Evolutionary conservation across 495 filamentous ascomycete genomes (phyloP), one percentile per base, ranked within the genome.

Genomic region (Cudoniella acicularis): DNA sequence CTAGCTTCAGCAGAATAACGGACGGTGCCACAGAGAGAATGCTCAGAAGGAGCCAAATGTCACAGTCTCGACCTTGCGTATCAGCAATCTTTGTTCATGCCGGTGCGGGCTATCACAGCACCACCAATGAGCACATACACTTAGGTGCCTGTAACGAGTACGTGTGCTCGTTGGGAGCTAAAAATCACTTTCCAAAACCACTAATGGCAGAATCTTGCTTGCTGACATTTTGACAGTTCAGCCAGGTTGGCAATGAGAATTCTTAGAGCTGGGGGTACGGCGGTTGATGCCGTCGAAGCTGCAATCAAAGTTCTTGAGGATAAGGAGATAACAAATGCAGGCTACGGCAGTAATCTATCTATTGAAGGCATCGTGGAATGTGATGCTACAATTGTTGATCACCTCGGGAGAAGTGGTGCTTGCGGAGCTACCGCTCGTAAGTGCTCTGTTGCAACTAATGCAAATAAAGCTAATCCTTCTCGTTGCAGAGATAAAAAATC

Each of bases 331-430:
- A 98, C 95, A 21, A 98, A 98, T 71, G 87, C 92, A 16, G 94
- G 95, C 16, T 97, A 87, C 64, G 95, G 95, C 27, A 98, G 95
- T 74, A 98, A 98, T 66, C 73, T 97, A n/a, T 83, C 87, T 48
- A 86, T 92, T 51, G 87, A 97, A 62, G 94, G 94, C 2, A 82
- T 84, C 16, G 94, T 96, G 22, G 95, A 98, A 68, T 91, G 92
- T 65, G 94, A 98, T 73, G 95, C 94, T 30, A 89, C 89, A 0
- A 83, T 98, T 40, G 86, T 98, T 40, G 92, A 98, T 66, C 90
- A 97, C 66, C 76, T 84, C 47, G 94, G 94, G 10, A 84, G 91
- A 64, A 97, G 92, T 71, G 94, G 94, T 56, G 94, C 91, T 51
- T 94, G 87, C 66, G 95, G 92, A 61, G 95, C 94, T 36, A 89